These are phyloP conservation scores for Piper betle DNA, from an alignment of 164 flowering plant genomes.

Conservation along the genomic window DNA sequence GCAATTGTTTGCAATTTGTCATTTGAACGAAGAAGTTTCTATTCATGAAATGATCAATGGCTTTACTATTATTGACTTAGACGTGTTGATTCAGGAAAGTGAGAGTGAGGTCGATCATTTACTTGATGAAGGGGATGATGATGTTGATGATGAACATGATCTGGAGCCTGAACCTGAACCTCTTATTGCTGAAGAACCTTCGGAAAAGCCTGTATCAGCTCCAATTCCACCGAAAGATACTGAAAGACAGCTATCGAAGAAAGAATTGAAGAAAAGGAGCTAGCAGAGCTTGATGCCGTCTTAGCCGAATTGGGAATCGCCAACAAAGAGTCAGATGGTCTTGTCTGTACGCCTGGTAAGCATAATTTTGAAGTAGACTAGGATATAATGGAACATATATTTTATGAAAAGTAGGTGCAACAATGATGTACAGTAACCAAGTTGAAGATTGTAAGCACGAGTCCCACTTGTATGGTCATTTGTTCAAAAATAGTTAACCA, in stretches of 20 bases:
- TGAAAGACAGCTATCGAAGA: slow-evolving; percentile 89
- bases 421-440: too few species aligned
- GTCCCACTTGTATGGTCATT: too few species aligned
- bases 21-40: neutral
- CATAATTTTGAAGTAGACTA: neutral
- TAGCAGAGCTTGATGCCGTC: slow-evolving; percentile 81
- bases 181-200: slow-evolving; percentile 1
- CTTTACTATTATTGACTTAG: neutral
- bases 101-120: slow-evolving; percentile 73
- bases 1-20: too few species aligned
- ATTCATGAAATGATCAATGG: neutral
- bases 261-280: slow-evolving; percentile 82
- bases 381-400: neutral
- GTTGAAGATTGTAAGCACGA: too few species aligned
- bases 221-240: slow-evolving; percentile 45
- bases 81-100: slow-evolving; percentile 41
- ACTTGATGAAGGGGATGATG: slow-evolving; percentile 60
- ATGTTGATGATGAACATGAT: slow-evolving; percentile 56
- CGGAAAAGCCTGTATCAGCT: slow-evolving; percentile 32
- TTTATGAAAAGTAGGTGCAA: neutral
- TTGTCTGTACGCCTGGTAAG: slow-evolving; percentile 41
- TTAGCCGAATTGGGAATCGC: slow-evolving; percentile 63
- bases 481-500: too few species aligned
- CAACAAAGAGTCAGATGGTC: slow-evolving; percentile 29
- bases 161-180: slow-evolving; percentile 24